A percentile compares a stretch with the other conserved stretches of the same genome.
Conservation (phyloP, 2,329 filamentous ascomycete species). For the Diaporthe helianthi region DNA sequence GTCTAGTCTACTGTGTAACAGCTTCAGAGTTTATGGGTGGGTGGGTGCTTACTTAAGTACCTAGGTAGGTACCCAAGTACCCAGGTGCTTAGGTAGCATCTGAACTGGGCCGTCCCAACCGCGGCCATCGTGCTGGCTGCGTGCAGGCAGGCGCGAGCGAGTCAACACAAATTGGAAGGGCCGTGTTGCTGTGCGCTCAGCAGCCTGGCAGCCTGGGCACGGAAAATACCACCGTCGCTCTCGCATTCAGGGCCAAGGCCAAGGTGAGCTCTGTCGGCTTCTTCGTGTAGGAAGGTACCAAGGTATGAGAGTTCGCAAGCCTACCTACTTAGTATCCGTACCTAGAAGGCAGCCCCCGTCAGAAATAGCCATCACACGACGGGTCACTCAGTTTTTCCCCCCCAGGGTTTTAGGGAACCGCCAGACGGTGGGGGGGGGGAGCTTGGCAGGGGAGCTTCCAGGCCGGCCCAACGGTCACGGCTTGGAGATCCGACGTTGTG, state of each 20-base stretch:
- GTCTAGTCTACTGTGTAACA: no score
- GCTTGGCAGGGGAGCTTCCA: conserved; percentile 8
- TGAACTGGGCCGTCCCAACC: background rate
- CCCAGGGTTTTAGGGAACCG: background rate
- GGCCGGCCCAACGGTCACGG: conserved; percentile 11
- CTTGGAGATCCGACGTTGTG: conserved; percentile 1
- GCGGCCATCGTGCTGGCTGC: no score
- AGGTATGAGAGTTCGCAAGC: background rate
- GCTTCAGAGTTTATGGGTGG: background rate
- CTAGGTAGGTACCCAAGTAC: no score
- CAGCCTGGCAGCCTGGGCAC: conserved; percentile 1
- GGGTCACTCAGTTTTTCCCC: background rate
- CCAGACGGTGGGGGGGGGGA: background rate
- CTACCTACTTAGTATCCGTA: no score
- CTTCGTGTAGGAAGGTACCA: no score
- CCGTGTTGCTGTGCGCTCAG: background rate
- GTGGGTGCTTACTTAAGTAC: no score
- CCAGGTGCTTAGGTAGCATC: no score
- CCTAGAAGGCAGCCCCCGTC: background rate
- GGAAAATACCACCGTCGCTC: background rate
- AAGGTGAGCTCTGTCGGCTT: no score
- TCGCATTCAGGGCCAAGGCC: background rate
- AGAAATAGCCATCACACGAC: background rate
- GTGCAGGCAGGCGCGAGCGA: no score
- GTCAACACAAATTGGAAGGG: background rate